A percentile compares a stretch with the other conserved stretches of the same genome.
Conservation (phyloP, 75 land plant genomes). For the Larix kaempferi region DNA sequence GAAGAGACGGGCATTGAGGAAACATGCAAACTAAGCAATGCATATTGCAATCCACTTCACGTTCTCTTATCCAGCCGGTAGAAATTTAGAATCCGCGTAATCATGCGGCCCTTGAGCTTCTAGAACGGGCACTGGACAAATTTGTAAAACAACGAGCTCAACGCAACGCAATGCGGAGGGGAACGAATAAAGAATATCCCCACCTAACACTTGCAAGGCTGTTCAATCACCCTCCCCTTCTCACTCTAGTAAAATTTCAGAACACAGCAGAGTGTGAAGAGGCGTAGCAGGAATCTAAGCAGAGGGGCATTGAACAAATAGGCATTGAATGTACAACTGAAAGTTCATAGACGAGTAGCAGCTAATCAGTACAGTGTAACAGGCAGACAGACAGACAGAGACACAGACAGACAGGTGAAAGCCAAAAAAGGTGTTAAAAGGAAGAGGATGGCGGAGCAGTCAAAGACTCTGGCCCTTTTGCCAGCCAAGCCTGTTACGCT, state of each 20-base stretch:
- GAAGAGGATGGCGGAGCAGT: conserved; percentile 2
- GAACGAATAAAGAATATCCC: no score
- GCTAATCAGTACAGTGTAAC: neutral
- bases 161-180: no score
- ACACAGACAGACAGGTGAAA: neutral
- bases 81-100: no score
- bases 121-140: no score
- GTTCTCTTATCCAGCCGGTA: no score
- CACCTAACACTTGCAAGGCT: no score
- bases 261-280: neutral
- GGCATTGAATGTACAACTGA: neutral
- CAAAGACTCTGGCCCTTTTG: conserved; percentile 8
- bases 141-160: no score
- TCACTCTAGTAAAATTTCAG: no score
- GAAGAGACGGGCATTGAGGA: neutral
- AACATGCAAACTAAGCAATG: neutral
- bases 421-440: neutral
- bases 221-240: no score
- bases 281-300: neutral
- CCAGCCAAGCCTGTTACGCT: neutral
- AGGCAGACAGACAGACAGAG: conserved; percentile 5
- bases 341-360: neutral
- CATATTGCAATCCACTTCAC: no score
- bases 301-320: conserved; percentile 3
- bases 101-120: no score